Evolutionary conservation across 2,329 filamentous ascomycete species (phyloP), one percentile per base, ranked within the genome.

Genomic region (Fusarium fujikuroi): DNA sequence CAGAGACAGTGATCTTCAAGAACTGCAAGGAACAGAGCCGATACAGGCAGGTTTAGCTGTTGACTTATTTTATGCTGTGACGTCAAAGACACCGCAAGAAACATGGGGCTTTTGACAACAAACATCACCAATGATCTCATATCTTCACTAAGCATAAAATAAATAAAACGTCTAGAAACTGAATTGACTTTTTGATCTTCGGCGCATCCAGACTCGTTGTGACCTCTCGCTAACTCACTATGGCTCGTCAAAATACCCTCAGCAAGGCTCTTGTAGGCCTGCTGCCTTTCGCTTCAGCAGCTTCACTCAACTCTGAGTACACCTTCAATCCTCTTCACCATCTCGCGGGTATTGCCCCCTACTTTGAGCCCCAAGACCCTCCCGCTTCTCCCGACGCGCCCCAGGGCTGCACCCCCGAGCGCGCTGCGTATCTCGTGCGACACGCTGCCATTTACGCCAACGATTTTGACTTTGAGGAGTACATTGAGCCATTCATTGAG

Each of bases 401-500:
- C 0, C 84, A 85, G 63, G 84, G 87, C 15, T 90, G 88, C 78
- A 84, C 83, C 0, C 81, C 86, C 3, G 84, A 83, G 1, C 84
- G 85, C 34, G 87, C 87, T 1, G 86, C 87, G 5, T 90, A 90
- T 77, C 81, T 90, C 1, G 84, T 86, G 21, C 87, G 88, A n/a
- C 88, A 90, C 72, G 88, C 88, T 1, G 88, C 88, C 40, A 90
- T 90, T 63, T 89, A 89, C 74, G 86, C 87, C 71, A 90, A 90
- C 69, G 88, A 90, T 74, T 87, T 85, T 65, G 88, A 90, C 75
- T 89, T 86, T 54, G 87, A 89, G 69, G 82, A 84, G 43, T 90
- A 89, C 73, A 87, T 90, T 28, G 84, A 87, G 75, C 87, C 88
- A 0, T 89, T 90, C 53, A 75, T 89, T 21, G 79, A 83, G 58